A percentile compares a stretch with the other conserved stretches of the same genome.
Evolutionary conservation across 306 rosid genomes (phyloP).

Genomic region (Malus fusca): DNA sequence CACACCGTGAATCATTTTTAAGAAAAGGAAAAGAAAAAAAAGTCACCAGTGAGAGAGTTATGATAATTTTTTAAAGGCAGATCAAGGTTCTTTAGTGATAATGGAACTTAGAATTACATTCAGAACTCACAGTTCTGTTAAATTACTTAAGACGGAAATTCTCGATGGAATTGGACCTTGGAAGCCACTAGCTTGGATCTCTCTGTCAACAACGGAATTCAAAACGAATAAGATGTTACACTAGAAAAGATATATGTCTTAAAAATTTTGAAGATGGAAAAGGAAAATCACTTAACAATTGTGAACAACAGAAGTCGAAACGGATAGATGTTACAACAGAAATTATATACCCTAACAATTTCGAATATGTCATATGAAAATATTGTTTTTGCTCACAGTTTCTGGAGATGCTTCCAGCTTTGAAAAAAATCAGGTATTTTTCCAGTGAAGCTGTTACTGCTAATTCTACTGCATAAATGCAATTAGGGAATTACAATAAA

Average conservation of each 20-base stretch:
- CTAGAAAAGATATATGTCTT: not conserved
- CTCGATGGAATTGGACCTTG: slow-evolving; percentile 23
- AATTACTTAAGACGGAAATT: slow-evolving; percentile 12
- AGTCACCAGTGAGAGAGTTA: not conserved
- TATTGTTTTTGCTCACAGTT: slow-evolving; percentile 5
- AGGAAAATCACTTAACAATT: too few relatives aligned
- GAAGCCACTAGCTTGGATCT: slow-evolving; percentile 28
- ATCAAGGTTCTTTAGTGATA: not conserved
- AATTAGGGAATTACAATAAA: not conserved
- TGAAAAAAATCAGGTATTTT: slow-evolving; percentile 11
- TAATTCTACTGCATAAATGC: slow-evolving; percentile 16
- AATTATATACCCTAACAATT: not conserved
- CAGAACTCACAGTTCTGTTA: slow-evolving; percentile 21
- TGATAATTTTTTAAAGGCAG: too few relatives aligned
- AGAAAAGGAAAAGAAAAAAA: not conserved
- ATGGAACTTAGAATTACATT: not conserved
- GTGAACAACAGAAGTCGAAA: too few relatives aligned
- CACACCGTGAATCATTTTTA: too few relatives aligned
- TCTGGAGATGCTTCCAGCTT: slow-evolving; percentile 6
- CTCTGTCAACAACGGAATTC: slow-evolving; percentile 7
- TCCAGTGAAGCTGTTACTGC: slow-evolving; percentile 27
- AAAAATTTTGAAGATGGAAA: too few relatives aligned
- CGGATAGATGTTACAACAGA: not conserved
- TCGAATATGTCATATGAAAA: not conserved
- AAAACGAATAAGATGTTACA: not conserved